Percentiles rank a stretch among this genome's conserved stretches.
phyloP scores from a whole-genome alignment of 305 asterid genomes.

The Lippia alba region DNA sequence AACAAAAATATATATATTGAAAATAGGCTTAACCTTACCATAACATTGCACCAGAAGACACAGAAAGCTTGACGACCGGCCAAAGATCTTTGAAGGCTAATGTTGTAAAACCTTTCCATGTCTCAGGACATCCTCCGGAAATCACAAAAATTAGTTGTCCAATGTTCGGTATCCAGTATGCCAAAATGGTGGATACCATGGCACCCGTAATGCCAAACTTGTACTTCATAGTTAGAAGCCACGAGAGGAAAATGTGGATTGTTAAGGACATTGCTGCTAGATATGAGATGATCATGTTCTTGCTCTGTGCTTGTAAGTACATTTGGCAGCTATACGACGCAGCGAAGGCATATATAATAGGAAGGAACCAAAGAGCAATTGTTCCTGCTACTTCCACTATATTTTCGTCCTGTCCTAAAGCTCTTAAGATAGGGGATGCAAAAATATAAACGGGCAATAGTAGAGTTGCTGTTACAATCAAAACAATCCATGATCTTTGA shows the following conservation, averaged over 20 bases:
- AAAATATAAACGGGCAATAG: constrained; percentile 55
- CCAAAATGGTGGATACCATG: constrained; percentile 62
- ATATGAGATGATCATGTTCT: constrained; percentile 69
- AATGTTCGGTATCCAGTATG: constrained; percentile 67
- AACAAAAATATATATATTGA: too few relatives aligned
- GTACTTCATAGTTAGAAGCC: constrained; percentile 65
- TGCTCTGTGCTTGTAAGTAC: constrained; percentile 80
- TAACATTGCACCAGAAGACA: constrained; percentile 73
- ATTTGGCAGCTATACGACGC: constrained; percentile 77
- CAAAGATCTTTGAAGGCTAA: constrained; percentile 66
- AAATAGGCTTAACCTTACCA: constrained; percentile 41
- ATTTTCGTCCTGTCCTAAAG: constrained; percentile 65
- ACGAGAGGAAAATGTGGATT: constrained; percentile 58
- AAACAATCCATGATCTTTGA: constrained; percentile 75
- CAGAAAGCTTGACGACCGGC: constrained; percentile 66
- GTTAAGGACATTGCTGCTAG: constrained; percentile 55
- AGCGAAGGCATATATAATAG: constrained; percentile 56
- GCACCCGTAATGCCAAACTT: constrained; percentile 58
- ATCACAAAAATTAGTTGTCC: constrained; percentile 60
- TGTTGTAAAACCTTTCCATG: constrained; percentile 66
- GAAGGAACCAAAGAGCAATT: constrained; percentile 63
- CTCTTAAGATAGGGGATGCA: constrained; percentile 59
- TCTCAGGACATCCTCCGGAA: constrained; percentile 65
- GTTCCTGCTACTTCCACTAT: constrained; percentile 55
- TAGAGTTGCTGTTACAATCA: constrained; percentile 40